Conservation (phyloP, 2,329 filamentous ascomycete species). For the Albophoma yamanashiensis region DNA sequence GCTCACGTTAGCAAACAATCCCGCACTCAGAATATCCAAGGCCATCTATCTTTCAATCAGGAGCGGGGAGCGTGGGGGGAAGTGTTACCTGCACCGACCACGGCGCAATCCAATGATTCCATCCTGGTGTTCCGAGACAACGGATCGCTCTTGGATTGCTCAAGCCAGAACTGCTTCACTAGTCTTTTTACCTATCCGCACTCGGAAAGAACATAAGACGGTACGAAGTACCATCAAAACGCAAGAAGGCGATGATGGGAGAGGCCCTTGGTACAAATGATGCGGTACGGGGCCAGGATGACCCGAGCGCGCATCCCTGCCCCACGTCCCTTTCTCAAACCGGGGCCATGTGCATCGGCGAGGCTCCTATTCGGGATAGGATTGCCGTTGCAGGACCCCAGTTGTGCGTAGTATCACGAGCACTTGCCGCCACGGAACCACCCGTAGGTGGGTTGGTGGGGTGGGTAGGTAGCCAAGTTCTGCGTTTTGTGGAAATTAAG, state of each 20-base stretch:
- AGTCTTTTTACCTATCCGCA: not conserved
- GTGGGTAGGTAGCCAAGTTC: not conserved
- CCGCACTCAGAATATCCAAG: not conserved
- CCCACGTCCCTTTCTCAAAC: not conserved
- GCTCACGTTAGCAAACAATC: not conserved
- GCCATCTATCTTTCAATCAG: not conserved
- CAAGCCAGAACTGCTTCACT: no score
- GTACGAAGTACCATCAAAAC: not conserved
- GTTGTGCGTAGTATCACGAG: no score
- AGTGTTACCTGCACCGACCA: conserved; percentile 39
- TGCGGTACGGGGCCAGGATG: not conserved
- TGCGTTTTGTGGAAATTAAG: not conserved
- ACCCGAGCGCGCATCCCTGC: not conserved
- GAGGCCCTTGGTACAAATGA: not conserved
- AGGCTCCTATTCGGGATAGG: not conserved
- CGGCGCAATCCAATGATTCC: conserved; percentile 35
- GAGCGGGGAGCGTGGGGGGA: not conserved
- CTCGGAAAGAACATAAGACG: not conserved
- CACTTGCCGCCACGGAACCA: not conserved
- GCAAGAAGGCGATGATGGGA: not conserved
- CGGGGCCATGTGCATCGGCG: not conserved
- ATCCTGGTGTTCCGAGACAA: conserved; percentile 7
- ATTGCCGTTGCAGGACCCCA: not conserved
- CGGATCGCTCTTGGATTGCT: not conserved
- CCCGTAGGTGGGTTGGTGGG: not conserved